Evolutionary conservation across 2,329 filamentous ascomycete genomes (phyloP).

Genomic region (Phyllosticta capitalensis): DNA sequence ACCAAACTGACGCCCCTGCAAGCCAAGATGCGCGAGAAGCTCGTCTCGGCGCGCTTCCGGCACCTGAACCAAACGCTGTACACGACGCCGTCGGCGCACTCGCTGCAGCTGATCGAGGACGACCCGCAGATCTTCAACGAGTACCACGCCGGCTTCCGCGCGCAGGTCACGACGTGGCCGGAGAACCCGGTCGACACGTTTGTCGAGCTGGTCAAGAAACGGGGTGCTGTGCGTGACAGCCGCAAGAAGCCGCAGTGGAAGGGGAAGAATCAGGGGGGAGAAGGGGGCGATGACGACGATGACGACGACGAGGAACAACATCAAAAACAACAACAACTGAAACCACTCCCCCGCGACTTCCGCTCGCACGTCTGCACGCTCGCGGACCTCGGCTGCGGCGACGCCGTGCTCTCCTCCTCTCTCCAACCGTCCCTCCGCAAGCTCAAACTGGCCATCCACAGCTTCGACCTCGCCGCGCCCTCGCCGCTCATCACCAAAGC

Average conservation of each 20-base stretch:
- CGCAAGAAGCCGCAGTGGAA: conserved; percentile 34
- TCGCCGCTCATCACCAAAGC: conserved; percentile 71
- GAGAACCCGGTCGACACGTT: conserved; percentile 92
- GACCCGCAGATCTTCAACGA: conserved; percentile 91
- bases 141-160: conserved; percentile 93
- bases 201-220: conserved; percentile 57
- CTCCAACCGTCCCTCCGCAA: conserved; percentile 55
- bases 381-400: conserved; percentile 88
- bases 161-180: conserved; percentile 92
- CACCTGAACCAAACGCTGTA: conserved; percentile 96
- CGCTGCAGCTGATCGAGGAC: conserved; percentile 71
- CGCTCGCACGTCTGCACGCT: conserved; percentile 65
- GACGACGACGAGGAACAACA: conserved; percentile 11
- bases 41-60: conserved; percentile 89
- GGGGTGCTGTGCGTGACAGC: conserved; percentile 49
- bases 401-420: conserved; percentile 67
- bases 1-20: conserved; percentile 82
- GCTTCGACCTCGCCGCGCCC: conserved; percentile 77
- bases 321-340: conserved; percentile 14
- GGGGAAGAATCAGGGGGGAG: conserved; percentile 15
- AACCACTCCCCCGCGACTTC: conserved; percentile 60
- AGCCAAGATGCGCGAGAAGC: conserved; percentile 87
- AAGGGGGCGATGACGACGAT: conserved; percentile 8
- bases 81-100: conserved; percentile 75
- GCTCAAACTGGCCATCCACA: conserved; percentile 65